Evolutionary conservation across 306 rosid genomes (phyloP).

Genomic region (Arachis hypogaea): DNA sequence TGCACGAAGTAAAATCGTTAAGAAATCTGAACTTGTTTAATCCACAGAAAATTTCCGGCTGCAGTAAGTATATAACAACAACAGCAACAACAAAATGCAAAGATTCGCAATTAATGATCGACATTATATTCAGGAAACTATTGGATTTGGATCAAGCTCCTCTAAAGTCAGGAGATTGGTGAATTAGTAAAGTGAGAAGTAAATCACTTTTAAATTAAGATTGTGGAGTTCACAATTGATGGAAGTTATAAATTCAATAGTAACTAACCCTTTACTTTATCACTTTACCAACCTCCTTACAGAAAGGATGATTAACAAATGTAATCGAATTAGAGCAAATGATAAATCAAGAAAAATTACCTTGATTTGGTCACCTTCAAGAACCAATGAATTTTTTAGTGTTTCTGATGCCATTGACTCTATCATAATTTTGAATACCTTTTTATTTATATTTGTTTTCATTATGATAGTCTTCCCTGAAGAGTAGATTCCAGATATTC

Average conservation of each 20-base stretch:
- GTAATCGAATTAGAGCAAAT: slow-evolving; percentile 15
- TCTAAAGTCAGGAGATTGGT: no score
- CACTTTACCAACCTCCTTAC: no score
- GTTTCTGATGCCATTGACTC: slow-evolving; percentile 77
- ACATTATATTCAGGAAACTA: not conserved
- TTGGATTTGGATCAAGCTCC: not conserved
- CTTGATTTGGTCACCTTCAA: slow-evolving; percentile 78
- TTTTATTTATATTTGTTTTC: slow-evolving; percentile 77
- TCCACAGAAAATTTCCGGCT: slow-evolving; percentile 7
- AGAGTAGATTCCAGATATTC: slow-evolving; percentile 70
- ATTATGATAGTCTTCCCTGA: slow-evolving; percentile 71
- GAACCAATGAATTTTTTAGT: slow-evolving; percentile 67
- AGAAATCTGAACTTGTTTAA: slow-evolving; percentile 10
- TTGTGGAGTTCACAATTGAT: no score
- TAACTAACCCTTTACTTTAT: no score
- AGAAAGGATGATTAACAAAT: slow-evolving; percentile 22
- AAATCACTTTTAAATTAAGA: no score
- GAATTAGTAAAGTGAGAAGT: no score
- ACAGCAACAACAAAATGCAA: not conserved
- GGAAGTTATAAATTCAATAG: no score
- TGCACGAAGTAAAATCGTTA: slow-evolving; percentile 46
- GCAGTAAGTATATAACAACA: not conserved
- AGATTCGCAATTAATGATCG: not conserved
- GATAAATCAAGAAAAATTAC: slow-evolving; percentile 46
- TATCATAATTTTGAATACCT: slow-evolving; percentile 75